These are phyloP conservation scores for Erodium texanum DNA, from an alignment of 441 rosid genomes.

Conservation along the genomic window DNA sequence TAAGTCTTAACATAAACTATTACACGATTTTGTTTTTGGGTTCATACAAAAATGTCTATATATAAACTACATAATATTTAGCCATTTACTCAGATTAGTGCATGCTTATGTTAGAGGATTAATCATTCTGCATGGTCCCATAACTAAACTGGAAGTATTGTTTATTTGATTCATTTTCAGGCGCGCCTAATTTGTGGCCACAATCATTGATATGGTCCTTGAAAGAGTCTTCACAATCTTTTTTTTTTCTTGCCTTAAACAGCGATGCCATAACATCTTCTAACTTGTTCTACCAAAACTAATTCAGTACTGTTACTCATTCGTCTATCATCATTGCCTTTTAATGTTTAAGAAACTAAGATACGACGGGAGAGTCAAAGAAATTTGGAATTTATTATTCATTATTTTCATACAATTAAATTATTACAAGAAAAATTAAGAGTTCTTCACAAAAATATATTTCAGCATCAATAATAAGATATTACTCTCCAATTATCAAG, in stretches of 20 bases:
- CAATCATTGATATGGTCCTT: neutral
- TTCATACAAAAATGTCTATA: no score
- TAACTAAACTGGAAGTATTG: neutral
- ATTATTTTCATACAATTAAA: no score
- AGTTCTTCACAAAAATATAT: no score
- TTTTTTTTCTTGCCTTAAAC: neutral
- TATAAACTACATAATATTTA: neutral
- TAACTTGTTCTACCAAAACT: neutral
- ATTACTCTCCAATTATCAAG: no score
- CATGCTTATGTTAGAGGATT: neutral
- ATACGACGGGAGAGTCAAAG: no score
- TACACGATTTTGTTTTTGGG: no score
- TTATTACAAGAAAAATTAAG: no score
- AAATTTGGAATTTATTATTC: no score
- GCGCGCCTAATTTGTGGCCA: neutral
- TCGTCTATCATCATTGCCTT: no score
- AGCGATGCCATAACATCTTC: neutral
- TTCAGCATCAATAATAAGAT: no score
- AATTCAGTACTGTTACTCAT: no score
- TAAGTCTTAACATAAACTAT: no score
- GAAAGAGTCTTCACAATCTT: neutral
- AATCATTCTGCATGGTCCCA: neutral
- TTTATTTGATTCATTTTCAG: neutral
- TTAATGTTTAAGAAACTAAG: neutral
- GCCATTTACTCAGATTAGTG: neutral